A percentile compares a stretch with the other conserved stretches of the same genome.
Evolutionary conservation across 179 eudicot genomes (phyloP).

Genomic region (Actinidia arguta): DNA sequence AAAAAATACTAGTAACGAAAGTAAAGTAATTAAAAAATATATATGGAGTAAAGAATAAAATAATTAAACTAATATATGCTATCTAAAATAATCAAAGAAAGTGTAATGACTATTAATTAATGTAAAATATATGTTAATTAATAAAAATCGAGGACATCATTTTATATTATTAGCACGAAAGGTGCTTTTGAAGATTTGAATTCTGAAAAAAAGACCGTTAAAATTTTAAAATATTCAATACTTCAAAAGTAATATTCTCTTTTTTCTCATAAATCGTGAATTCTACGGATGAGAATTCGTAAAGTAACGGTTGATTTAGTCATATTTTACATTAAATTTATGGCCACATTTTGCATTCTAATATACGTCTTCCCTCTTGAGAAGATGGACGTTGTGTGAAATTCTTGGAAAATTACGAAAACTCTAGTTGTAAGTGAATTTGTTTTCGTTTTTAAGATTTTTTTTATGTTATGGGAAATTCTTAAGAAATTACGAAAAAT

Average conservation of each 20-base stretch:
- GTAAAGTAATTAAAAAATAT: too few species aligned
- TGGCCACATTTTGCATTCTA: background rate
- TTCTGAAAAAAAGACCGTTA: background rate
- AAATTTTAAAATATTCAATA: too few species aligned
- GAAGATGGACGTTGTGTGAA: background rate
- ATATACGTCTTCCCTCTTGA: background rate
- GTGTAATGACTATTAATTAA: slow-evolving; percentile 2
- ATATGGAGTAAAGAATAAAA: background rate
- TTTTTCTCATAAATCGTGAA: too few species aligned
- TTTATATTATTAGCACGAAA: background rate
- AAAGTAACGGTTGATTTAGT: background rate
- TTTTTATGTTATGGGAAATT: too few species aligned
- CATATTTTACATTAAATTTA: background rate
- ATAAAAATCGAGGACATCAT: background rate
- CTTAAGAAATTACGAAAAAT: too few species aligned
- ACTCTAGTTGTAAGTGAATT: too few species aligned
- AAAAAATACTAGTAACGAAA: too few species aligned
- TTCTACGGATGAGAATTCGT: background rate
- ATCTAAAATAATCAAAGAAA: background rate
- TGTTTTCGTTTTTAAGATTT: too few species aligned
- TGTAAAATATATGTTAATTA: slow-evolving; percentile 6
- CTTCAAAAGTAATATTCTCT: too few species aligned
- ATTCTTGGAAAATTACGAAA: too few species aligned
- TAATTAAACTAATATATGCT: background rate
- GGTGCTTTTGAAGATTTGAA: slow-evolving; percentile 1